Base-by-base conservation (phyloP, 352 stramenopile species). In the Thraustochytrium sp. region DNA sequence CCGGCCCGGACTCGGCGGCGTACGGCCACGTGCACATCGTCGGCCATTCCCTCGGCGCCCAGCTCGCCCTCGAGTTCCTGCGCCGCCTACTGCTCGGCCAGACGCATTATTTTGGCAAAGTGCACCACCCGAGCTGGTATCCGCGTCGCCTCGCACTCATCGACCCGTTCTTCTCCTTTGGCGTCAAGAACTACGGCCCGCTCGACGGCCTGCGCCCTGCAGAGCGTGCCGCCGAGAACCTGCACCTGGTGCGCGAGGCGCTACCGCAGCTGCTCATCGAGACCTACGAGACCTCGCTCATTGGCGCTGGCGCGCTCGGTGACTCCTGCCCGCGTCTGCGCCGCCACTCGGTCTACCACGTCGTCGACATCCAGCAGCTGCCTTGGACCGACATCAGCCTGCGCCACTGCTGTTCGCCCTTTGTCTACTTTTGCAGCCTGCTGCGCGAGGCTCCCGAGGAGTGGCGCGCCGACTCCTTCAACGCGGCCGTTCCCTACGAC, bases 211-310 rank as follows among this genome's bases (percentile, higher is more conserved):
- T 54, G 29, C n/a, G n/a, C 9, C 29, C 62, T 31, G 48, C 62
- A 13, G n/a, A 54, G n/a, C 62, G 62, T n/a, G 44, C 44, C 4
- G 31, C 62, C 26, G 62, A 75, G 40, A 75, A 51, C 11, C 21
- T 75, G 5, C 5, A 75, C 62, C 9, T 75, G 16, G 3, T 75
- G 23, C 62, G 40, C 16, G 62, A 75, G 44, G 37, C 40, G 5
- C n/a, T 54, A 13, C 40, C 40, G 13, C 11, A 37, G 4, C n/a
- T 75, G 5, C 26, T 54, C 23, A n/a, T 75, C 26, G 62, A 75
- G 44, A 75, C 62, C 26, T 75, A 75, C 44, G 40, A 51, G 44
- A 53, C 62, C 26, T 75, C 62, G 44, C 40, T 75, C 26, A 75
- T 75, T 54, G 62, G 62, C 21, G 40, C 38, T 23, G 62, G 62